Evolutionary conservation across 2,329 filamentous ascomycete genomes (phyloP).

Genomic region (Fusarium piperis): DNA sequence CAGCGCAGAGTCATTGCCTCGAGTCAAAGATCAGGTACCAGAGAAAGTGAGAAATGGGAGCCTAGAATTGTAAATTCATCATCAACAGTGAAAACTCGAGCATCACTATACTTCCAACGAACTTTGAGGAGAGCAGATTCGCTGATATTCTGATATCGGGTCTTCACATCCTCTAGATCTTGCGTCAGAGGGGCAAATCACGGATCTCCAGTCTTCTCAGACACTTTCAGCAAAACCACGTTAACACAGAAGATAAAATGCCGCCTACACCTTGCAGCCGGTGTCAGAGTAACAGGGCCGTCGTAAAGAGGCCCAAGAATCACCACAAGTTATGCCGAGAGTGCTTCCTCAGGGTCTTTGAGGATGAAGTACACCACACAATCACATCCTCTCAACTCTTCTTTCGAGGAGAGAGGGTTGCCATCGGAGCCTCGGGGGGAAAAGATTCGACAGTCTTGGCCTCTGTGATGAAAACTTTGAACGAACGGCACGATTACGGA

Average conservation of each 20-base stretch:
- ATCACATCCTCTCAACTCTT: conserved; percentile 87
- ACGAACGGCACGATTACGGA: conserved; percentile 87
- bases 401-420: conserved; percentile 82
- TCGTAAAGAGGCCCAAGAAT: conserved; percentile 95
- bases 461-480: conserved; percentile 92
- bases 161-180: neutral
- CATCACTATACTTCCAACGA: neutral
- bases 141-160: neutral
- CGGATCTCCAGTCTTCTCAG: neutral
- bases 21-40: conserved; percentile 21
- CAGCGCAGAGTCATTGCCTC: conserved; percentile 12
- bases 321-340: conserved; percentile 89
- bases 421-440: conserved; percentile 94
- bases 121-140: neutral
- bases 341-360: conserved; percentile 89
- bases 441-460: conserved; percentile 98
- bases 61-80: conserved; percentile 12
- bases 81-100: neutral
- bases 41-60: neutral
- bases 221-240: neutral
- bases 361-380: conserved; percentile 93
- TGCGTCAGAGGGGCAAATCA: neutral
- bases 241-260: conserved; percentile 61
- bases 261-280: conserved; percentile 78
- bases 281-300: conserved; percentile 80